Evolutionary conservation across 805 yeast genomes (phyloP).

Genomic region (Blastobotrys peoriensis): DNA sequence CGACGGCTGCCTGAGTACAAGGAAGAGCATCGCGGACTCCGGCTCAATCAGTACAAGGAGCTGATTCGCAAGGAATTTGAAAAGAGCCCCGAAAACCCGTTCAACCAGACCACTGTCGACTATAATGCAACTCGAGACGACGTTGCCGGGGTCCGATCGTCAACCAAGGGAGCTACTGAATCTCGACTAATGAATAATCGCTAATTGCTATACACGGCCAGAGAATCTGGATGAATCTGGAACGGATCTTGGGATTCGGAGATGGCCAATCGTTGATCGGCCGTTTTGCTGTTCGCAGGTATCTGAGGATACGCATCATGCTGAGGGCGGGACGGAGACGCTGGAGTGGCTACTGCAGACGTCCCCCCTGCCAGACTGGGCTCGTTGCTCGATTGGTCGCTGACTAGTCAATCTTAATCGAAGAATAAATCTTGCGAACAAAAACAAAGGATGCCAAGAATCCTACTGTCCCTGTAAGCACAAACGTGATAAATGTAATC

Average conservation of each 20-base stretch:
- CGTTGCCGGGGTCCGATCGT: conserved; percentile 40
- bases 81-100: conserved; percentile 74
- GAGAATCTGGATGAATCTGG: too few species aligned
- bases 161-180: conserved; percentile 48
- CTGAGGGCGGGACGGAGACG: too few species aligned
- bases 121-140: conserved; percentile 59
- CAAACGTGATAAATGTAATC: conserved; percentile 63
- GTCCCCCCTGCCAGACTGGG: too few species aligned
- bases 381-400: not conserved
- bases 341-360: too few species aligned
- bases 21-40: conserved; percentile 72
- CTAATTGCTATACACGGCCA: too few species aligned
- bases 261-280: too few species aligned
- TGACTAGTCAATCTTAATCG: conserved; percentile 73
- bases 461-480: conserved; percentile 86
- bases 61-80: conserved; percentile 73
- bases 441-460: conserved; percentile 68
- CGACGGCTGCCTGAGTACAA: conserved; percentile 63
- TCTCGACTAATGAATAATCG: conserved; percentile 20
- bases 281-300: too few species aligned
- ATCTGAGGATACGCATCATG: too few species aligned
- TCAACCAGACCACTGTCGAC: conserved; percentile 64
- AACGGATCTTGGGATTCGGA: too few species aligned
- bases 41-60: conserved; percentile 73
- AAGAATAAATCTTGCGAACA: conserved; percentile 70